Conservation (phyloP, 2,329 filamentous ascomycete genomes). For the Xylariaceae sp. region DNA sequence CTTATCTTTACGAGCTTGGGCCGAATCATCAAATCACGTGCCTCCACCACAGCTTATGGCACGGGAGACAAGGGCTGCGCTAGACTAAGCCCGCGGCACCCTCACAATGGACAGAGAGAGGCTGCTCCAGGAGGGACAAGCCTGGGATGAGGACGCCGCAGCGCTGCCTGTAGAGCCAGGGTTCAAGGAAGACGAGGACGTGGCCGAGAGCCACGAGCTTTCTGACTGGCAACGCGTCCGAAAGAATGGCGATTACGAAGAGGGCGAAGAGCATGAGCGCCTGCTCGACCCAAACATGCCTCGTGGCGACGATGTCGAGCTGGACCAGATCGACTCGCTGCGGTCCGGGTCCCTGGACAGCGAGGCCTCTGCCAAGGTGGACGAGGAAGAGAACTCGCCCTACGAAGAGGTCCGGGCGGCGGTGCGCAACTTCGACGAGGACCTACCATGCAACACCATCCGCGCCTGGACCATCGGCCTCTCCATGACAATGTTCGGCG, state of each 20-base stretch:
- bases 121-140: too few relatives aligned
- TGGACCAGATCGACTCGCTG: slow-evolving; percentile 19
- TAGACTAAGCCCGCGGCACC: too few relatives aligned
- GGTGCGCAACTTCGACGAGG: slow-evolving; percentile 59
- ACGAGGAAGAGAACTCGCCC: slow-evolving; percentile 50
- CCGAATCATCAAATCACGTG: too few relatives aligned
- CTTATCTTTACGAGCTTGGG: too few relatives aligned
- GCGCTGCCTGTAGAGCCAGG: neutral
- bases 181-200: neutral
- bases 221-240: slow-evolving; percentile 26
- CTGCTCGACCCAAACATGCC: slow-evolving; percentile 50
- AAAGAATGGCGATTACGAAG: slow-evolving; percentile 34
- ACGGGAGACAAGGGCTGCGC: too few relatives aligned
- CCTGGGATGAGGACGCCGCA: too few relatives aligned
- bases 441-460: slow-evolving; percentile 60
- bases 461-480: slow-evolving; percentile 61
- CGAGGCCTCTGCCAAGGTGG: slow-evolving; percentile 31
- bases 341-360: slow-evolving; percentile 23
- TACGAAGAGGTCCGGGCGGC: slow-evolving; percentile 63
- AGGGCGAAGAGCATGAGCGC: slow-evolving; percentile 50
- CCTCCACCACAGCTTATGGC: too few relatives aligned
- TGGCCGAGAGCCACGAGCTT: slow-evolving; percentile 7
- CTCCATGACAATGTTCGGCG: slow-evolving; percentile 49
- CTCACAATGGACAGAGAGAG: too few relatives aligned
- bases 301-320: slow-evolving; percentile 37